Evolutionary conservation across 176 grass and related monocot species (phyloP).

Genomic region (Musa acuminata): DNA sequence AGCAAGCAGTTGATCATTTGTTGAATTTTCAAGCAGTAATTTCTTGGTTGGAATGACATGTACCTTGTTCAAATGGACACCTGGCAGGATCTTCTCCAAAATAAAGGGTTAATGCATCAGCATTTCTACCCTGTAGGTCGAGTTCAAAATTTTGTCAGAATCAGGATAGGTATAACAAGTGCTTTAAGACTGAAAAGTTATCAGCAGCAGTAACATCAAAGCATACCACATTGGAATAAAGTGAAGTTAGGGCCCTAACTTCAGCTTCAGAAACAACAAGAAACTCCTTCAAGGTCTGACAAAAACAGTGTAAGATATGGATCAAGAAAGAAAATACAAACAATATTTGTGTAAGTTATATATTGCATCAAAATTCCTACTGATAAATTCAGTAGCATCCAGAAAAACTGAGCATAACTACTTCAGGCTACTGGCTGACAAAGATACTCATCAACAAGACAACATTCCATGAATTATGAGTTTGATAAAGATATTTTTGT

Average conservation of each 20-base stretch:
- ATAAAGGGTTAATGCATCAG: conserved; percentile 81
- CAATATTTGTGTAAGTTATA: not conserved
- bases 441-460: too few relatives aligned
- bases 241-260: conserved; percentile 77
- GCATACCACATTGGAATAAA: conserved; percentile 85
- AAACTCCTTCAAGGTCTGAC: conserved; percentile 80
- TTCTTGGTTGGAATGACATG: not conserved
- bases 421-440: too few relatives aligned
- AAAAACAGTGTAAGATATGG: conserved; percentile 17
- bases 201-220: not conserved
- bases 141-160: conserved; percentile 4
- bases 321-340: not conserved
- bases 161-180: not conserved
- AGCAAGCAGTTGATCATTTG: not conserved
- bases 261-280: conserved; percentile 75
- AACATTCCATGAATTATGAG: not conserved
- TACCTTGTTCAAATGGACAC: conserved; percentile 85
- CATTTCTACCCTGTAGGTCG: not conserved
- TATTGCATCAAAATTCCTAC: not conserved
- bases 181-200: not conserved
- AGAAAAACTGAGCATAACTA: not conserved
- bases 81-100: conserved; percentile 88
- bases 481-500: not conserved
- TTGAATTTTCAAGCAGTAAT: not conserved
- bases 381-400: not conserved